Evolutionary conservation across 805 yeast genomes (phyloP), one percentile per base, ranked within the genome.

Genomic region (Isabelozyma pseudorhagii): DNA sequence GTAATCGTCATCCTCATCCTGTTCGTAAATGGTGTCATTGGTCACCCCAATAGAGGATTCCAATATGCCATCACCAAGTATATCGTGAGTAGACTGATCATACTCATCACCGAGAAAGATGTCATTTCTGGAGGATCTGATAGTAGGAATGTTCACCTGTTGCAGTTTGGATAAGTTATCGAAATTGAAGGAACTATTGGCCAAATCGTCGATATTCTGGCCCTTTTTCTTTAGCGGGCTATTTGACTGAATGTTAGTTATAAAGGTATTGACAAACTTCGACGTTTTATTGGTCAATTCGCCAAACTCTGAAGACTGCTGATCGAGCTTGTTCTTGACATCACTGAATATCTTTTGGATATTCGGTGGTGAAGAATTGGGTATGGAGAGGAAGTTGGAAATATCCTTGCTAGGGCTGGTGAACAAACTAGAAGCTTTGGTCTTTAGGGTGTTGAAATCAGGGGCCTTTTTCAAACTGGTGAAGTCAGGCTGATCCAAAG

Each of bases 161-260:
- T 21, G 25, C 25, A 21, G 25, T 6, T 42, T 17, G 21, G 21
- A 25, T 34, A 61, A 43, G 41, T 59, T 60, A 8, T 69, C 74
- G 34, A 70, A 53, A 45, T 58, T 54, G 40, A 66, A 66, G 10
- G 71, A 66, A 38, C 63, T 58, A 29, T 69, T 60, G 5, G 58
- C 55, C 44, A 59, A 34, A 5, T 53, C 59, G 13, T 54, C 51
- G 8, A 21, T 42, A 8, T 31, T 38, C 40, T 38, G 18, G 7
- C 17, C 15, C 14, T 42, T 42, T 17, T 42, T 27, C 14, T 28
- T 46, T 46, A 15, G 21, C 7, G 70, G 61, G 8, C 36, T 31
- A 13, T 31, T 31, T 31, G 36, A 31, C 36, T 31, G 36, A 21
- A 68, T 53, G 13, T 59, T 62, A 2, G 54, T 52, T 9, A 63